A percentile compares a stretch with the other conserved stretches of the same genome.
Conservation (phyloP, 1,284 basidiomycete species). For the Tylopilus orsonianus region DNA sequence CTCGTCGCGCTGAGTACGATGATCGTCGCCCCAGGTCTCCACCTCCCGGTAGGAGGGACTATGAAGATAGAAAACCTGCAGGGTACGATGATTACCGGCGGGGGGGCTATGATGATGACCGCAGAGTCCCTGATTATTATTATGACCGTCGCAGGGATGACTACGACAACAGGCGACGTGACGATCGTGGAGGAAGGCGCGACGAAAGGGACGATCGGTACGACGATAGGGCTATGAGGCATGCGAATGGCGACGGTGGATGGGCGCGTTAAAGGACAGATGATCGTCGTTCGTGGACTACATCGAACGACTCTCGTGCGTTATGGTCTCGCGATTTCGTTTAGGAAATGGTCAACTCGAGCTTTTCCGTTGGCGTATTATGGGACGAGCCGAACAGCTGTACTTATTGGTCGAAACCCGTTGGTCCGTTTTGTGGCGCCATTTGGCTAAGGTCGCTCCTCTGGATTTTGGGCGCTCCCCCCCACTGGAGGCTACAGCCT, state of each 20-base stretch:
- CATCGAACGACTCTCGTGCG: constrained; percentile 43
- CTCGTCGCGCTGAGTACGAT: constrained; percentile 60
- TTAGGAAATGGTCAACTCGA: constrained; percentile 41
- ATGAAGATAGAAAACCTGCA: constrained; percentile 78
- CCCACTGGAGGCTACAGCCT: constrained; percentile 15
- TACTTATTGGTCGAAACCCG: constrained; percentile 42
- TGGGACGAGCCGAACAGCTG: constrained; percentile 39
- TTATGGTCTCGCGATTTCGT: constrained; percentile 44
- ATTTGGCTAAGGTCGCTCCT: constrained; percentile 33
- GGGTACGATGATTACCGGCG: constrained; percentile 82
- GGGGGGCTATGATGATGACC: constrained; percentile 71
- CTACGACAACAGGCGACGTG: constrained; percentile 55
- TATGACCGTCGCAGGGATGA: constrained; percentile 81
- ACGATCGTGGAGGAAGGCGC: constrained; percentile 61
- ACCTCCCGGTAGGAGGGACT: constrained; percentile 64
- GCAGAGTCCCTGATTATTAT: constrained; percentile 71
- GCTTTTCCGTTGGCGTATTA: constrained; percentile 40
- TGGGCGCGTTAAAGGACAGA: constrained; percentile 57
- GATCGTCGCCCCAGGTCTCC: constrained; percentile 79
- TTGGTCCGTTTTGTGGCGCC: constrained; percentile 37
- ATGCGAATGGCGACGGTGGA: constrained; percentile 71
- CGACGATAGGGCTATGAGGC: constrained; percentile 69
- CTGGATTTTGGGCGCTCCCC: constrained; percentile 30
- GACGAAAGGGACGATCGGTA: constrained; percentile 76
- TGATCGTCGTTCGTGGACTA: constrained; percentile 42